Conservation (phyloP, 2,329 filamentous ascomycete species). For the Ascochyta lentis region DNA sequence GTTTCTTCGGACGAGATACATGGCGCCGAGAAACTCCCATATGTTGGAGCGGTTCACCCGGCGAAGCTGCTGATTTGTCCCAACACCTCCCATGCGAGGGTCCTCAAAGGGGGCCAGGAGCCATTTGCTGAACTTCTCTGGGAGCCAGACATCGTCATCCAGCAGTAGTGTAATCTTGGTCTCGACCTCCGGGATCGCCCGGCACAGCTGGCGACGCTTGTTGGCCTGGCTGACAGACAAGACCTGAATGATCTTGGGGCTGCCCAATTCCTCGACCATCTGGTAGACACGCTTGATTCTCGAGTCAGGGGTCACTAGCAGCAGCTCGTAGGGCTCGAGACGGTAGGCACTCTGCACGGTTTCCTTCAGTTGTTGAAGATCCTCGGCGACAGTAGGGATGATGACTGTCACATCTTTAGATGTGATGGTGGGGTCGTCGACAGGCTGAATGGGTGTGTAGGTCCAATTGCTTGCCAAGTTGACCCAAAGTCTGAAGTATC, state of each 20-base stretch:
- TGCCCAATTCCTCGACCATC: slow-evolving; percentile 57
- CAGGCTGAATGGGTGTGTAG: slow-evolving; percentile 84
- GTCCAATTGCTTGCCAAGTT: slow-evolving; percentile 79
- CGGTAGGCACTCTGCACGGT: slow-evolving; percentile 80
- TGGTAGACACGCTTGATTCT: slow-evolving; percentile 73
- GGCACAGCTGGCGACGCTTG: slow-evolving; percentile 92
- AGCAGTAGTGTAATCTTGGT: slow-evolving; percentile 90
- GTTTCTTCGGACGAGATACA: slow-evolving; percentile 92
- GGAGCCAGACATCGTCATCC: slow-evolving; percentile 96
- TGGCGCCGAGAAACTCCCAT: slow-evolving; percentile 89
- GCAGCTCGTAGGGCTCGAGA: slow-evolving; percentile 73
- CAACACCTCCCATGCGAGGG: slow-evolving; percentile 82
- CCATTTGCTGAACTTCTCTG: slow-evolving; percentile 84
- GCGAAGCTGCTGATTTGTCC: slow-evolving; percentile 86
- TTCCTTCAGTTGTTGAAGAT: slow-evolving; percentile 80
- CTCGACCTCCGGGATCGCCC: slow-evolving; percentile 82
- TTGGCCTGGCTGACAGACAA: slow-evolving; percentile 85
- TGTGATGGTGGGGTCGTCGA: slow-evolving; percentile 79
- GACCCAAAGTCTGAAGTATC: slow-evolving; percentile 84
- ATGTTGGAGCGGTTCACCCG: slow-evolving; percentile 69
- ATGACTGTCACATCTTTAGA: slow-evolving; percentile 90
- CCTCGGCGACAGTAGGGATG: slow-evolving; percentile 89
- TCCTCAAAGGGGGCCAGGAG: slow-evolving; percentile 92
- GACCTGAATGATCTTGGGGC: slow-evolving; percentile 70
- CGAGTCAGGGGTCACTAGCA: slow-evolving; percentile 85